These are phyloP conservation scores for Keithomyces neogunnii DNA, from an alignment of 2,329 filamentous ascomycete species.

Conservation along the genomic window DNA sequence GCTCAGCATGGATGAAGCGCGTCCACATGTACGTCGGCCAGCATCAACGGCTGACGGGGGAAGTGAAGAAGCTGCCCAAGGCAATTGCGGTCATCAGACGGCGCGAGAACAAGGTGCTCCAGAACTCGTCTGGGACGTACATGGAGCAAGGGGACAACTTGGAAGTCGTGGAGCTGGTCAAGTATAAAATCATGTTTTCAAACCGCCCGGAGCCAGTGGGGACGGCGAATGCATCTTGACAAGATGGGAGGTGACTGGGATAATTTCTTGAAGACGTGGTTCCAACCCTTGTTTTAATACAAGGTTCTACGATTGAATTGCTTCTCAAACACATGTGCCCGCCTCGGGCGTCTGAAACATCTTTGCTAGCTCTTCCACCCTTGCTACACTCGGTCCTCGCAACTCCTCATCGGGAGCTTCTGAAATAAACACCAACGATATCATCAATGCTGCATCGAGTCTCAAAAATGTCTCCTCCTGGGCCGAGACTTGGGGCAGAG, in stretches of 20 bases:
- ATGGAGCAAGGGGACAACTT: slow-evolving; percentile 41
- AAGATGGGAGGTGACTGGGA: background rate
- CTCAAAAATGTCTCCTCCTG: slow-evolving; percentile 9
- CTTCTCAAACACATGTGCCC: too few species aligned
- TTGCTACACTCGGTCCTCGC: slow-evolving; percentile 3
- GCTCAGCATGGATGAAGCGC: slow-evolving; percentile 78
- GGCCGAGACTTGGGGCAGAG: slow-evolving; percentile 1
- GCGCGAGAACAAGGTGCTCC: slow-evolving; percentile 34
- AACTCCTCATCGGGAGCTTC: slow-evolving; percentile 10
- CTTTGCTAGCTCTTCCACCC: slow-evolving; percentile 7
- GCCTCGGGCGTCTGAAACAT: background rate
- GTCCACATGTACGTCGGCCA: slow-evolving; percentile 83
- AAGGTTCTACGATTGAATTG: too few species aligned
- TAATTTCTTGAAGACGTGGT: too few species aligned
- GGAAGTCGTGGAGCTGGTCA: slow-evolving; percentile 81
- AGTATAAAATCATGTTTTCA: slow-evolving; percentile 79
- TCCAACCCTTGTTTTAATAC: too few species aligned
- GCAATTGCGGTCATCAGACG: slow-evolving; percentile 71
- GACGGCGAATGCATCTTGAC: slow-evolving; percentile 7
- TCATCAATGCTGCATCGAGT: slow-evolving; percentile 11
- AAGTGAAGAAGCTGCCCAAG: slow-evolving; percentile 77
- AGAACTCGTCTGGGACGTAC: slow-evolving; percentile 30
- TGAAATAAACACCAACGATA: slow-evolving; percentile 12
- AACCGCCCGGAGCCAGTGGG: slow-evolving; percentile 78
- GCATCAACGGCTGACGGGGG: slow-evolving; percentile 81